Percentiles rank a stretch among this genome's conserved stretches.
Evolutionary conservation across 345 rosid genomes (phyloP).

Genomic region (Camelina neglecta): DNA sequence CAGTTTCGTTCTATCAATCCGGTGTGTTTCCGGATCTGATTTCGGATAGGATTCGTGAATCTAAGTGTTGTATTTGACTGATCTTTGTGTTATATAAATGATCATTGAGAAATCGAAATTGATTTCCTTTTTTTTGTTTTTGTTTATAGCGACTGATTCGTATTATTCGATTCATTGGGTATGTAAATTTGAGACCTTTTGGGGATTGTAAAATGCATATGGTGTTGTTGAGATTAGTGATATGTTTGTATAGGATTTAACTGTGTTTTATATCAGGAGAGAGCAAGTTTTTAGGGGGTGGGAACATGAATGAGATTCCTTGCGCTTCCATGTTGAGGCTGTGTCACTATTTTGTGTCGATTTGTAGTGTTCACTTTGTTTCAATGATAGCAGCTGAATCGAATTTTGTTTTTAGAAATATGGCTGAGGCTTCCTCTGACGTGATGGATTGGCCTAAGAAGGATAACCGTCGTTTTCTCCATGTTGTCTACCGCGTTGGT

Average conservation of each 20-base stretch:
- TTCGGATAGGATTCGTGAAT: background rate
- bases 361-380: background rate
- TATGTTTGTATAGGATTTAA: background rate
- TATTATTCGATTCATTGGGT: background rate
- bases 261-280: conserved; percentile 4
- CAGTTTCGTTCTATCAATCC: background rate
- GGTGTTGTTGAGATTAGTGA: conserved; percentile 1
- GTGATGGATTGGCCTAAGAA: conserved; percentile 87
- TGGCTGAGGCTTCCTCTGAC: conserved; percentile 74
- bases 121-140: background rate
- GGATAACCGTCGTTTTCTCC: conserved; percentile 87
- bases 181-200: background rate
- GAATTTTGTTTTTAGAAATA: conserved; percentile 25
- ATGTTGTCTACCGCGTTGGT: conserved; percentile 89
- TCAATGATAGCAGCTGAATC: conserved; percentile 2
- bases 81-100: background rate
- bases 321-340: conserved; percentile 4
- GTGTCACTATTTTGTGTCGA: conserved; percentile 2
- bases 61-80: background rate
- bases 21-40: background rate
- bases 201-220: conserved; percentile 1
- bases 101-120: background rate
- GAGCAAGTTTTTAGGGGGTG: conserved; percentile 2
- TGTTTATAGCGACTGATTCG: background rate
- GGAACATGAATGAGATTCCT: conserved; percentile 5